Conservation (phyloP, 176 grass and related monocot genomes). For the Hyparrhenia diplandra region DNA sequence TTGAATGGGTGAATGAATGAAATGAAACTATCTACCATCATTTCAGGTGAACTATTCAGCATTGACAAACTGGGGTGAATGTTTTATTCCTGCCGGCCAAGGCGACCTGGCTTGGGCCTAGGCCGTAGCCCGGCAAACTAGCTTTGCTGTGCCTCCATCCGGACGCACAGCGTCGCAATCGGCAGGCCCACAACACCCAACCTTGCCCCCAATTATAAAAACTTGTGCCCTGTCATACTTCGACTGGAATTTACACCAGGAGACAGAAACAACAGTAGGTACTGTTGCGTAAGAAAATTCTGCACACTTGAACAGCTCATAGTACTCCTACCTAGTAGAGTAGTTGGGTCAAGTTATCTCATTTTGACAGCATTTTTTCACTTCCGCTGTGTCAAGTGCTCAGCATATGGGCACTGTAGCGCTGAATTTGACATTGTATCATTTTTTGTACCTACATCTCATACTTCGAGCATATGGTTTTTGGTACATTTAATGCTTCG, state of each 20-base stretch:
- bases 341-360: too few species aligned
- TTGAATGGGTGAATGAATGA: not conserved
- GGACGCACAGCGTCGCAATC: not conserved
- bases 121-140: not conserved
- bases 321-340: not conserved
- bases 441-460: too few species aligned
- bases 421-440: too few species aligned
- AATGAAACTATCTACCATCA: too few species aligned
- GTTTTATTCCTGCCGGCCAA: slow-evolving; percentile 41
- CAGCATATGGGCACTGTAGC: too few species aligned
- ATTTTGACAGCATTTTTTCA: too few species aligned
- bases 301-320: not conserved
- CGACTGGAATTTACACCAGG: not conserved
- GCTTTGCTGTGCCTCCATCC: not conserved
- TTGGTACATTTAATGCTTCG: too few species aligned
- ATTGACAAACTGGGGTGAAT: slow-evolving; percentile 33
- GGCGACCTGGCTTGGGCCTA: not conserved
- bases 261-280: not conserved
- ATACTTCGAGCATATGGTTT: too few species aligned
- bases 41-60: slow-evolving; percentile 13
- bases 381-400: too few species aligned
- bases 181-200: not conserved
- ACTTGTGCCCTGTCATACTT: not conserved
- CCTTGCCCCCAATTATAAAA: not conserved
- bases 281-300: not conserved